phyloP scores from a whole-genome alignment of 2,329 filamentous ascomycete species.

The Microthyrium microscopicum region DNA sequence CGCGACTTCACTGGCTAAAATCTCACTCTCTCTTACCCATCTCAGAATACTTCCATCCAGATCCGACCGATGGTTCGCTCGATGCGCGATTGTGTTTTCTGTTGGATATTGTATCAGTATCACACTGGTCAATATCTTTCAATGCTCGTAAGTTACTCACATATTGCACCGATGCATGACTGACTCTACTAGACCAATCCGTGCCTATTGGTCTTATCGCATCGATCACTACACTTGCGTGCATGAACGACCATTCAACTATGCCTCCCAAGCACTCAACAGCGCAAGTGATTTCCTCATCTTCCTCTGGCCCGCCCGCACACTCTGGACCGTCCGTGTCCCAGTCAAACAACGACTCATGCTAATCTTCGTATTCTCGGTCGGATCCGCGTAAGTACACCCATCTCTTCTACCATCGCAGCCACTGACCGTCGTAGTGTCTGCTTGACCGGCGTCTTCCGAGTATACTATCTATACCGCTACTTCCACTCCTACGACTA shows the following conservation, averaged over 20 bases:
- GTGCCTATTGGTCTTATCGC: slow-evolving; percentile 1
- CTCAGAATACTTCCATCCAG: slow-evolving; percentile 6
- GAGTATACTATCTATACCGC: slow-evolving; percentile 15
- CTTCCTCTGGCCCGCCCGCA: slow-evolving; percentile 18
- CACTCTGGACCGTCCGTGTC: slow-evolving; percentile 14
- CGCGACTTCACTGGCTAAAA: slow-evolving; percentile 6
- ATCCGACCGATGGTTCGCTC: slow-evolving; percentile 3
- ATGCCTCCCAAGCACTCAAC: slow-evolving; percentile 16
- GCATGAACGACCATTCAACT: slow-evolving; percentile 12
- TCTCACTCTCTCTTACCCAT: slow-evolving; percentile 8
- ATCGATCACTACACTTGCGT: slow-evolving; percentile 11
- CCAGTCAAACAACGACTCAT: slow-evolving; percentile 16
- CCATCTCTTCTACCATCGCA: background rate
- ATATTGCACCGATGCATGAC: background rate
- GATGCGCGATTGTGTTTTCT: slow-evolving; percentile 5
- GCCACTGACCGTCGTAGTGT: slow-evolving; percentile 9
- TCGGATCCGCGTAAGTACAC: slow-evolving; percentile 14
- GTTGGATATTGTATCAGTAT: slow-evolving; percentile 3
- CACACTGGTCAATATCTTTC: slow-evolving; percentile 5
- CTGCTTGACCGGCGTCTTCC: slow-evolving; percentile 16
- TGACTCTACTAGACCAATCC: slow-evolving; percentile 1
- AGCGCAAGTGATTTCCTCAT: slow-evolving; percentile 18
- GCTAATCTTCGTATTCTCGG: slow-evolving; percentile 16
- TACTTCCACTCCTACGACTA: slow-evolving; percentile 15
- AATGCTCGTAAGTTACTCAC: slow-evolving; percentile 6